Evolutionary conservation across 1,284 basidiomycete species (phyloP).

Genomic region (Ganoderma leucocontextum): DNA sequence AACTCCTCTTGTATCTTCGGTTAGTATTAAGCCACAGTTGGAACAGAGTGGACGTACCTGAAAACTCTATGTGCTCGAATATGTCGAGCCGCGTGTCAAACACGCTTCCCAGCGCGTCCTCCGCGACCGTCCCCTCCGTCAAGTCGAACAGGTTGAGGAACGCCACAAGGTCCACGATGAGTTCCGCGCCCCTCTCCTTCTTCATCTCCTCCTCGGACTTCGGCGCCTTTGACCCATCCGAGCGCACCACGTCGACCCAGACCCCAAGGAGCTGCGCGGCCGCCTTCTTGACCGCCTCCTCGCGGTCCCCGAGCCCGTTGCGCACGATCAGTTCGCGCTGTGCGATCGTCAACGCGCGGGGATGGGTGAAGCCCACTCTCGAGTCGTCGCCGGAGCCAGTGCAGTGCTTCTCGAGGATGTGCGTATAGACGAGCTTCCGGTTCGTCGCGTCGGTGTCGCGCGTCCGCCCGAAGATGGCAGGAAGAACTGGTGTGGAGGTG

Average conservation of each 20-base stretch:
- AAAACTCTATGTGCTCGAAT: conserved; percentile 75
- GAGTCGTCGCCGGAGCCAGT: conserved; percentile 29
- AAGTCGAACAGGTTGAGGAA: conserved; percentile 76
- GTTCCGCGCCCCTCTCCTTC: conserved; percentile 28
- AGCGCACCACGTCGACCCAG: conserved; percentile 71
- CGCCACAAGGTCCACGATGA: conserved; percentile 51
- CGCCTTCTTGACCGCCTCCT: conserved; percentile 82
- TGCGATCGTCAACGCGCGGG: conserved; percentile 73
- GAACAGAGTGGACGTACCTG: conserved; percentile 56
- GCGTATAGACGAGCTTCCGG: conserved; percentile 83
- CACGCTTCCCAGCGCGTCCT: conserved; percentile 72
- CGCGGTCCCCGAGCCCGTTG: conserved; percentile 90
- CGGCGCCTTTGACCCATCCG: conserved; percentile 51
- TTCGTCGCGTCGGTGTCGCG: conserved; percentile 88
- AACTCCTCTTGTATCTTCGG: conserved; percentile 62
- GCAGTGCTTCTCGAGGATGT: conserved; percentile 57
- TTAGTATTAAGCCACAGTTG: not conserved
- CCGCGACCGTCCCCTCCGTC: conserved; percentile 63
- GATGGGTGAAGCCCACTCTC: conserved; percentile 66
- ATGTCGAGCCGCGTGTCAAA: conserved; percentile 69
- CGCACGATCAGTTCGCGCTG: conserved; percentile 84
- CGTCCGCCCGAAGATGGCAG: conserved; percentile 80
- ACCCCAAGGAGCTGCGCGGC: conserved; percentile 79
- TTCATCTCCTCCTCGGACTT: conserved; percentile 49
- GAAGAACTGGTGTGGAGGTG: conserved; percentile 66